A percentile compares a stretch with the other conserved stretches of the same genome.
These are phyloP conservation scores for Apiospora phragmitis DNA, from an alignment of 2,329 filamentous ascomycete species.

Conservation along the genomic window DNA sequence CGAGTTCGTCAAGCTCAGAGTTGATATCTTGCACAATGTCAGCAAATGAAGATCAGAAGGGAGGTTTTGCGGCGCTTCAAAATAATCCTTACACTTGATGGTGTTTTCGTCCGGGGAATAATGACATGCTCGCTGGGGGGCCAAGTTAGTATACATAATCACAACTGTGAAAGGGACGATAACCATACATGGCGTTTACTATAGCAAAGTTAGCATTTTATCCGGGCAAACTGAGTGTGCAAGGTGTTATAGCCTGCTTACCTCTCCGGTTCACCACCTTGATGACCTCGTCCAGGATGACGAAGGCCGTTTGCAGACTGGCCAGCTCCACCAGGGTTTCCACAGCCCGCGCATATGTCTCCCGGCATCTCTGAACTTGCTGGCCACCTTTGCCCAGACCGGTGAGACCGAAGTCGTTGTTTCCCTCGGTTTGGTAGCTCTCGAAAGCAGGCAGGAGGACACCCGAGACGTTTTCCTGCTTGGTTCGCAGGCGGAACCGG, in stretches of 20 bases:
- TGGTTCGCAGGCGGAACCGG: slow-evolving; percentile 88
- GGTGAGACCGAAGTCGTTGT: slow-evolving; percentile 94
- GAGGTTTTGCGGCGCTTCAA: not conserved
- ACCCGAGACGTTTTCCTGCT: slow-evolving; percentile 98
- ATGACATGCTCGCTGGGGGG: slow-evolving; percentile 79
- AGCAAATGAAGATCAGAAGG: not conserved
- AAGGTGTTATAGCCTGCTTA: slow-evolving; percentile 37
- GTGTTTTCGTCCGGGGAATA: slow-evolving; percentile 98
- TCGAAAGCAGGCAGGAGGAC: slow-evolving; percentile 94
- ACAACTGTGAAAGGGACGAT: not conserved
- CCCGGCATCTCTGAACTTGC: slow-evolving; percentile 90
- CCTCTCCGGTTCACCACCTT: slow-evolving; percentile 97
- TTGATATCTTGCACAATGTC: slow-evolving; percentile 73
- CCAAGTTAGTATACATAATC: not conserved
- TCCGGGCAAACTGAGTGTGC: not conserved
- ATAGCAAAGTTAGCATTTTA: slow-evolving; percentile 28
- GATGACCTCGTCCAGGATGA: slow-evolving; percentile 97
- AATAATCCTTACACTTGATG: slow-evolving; percentile 75
- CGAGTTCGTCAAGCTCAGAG: slow-evolving; percentile 94
- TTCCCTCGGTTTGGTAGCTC: slow-evolving; percentile 83
- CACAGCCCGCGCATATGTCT: slow-evolving; percentile 94
- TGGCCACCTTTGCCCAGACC: slow-evolving; percentile 96
- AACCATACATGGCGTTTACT: slow-evolving; percentile 85
- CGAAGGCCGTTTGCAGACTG: slow-evolving; percentile 95
- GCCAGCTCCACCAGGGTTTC: slow-evolving; percentile 95